Evolutionary conservation across 768 basidiomycete genomes (phyloP).

Genomic region (Lactarius akahatsu): DNA sequence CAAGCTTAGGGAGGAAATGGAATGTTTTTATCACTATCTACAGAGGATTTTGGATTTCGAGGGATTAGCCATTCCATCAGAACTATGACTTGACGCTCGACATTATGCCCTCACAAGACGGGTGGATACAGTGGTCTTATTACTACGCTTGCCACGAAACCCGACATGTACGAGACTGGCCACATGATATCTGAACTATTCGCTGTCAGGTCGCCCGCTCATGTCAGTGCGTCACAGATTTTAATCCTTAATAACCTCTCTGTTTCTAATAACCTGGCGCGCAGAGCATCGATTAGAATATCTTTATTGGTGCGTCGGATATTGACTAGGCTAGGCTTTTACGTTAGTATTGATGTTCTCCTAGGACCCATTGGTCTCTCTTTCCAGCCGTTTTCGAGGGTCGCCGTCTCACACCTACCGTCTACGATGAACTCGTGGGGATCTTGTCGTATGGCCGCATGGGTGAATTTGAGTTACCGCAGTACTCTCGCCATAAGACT

Average conservation of each 20-base stretch:
- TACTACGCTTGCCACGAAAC: neutral
- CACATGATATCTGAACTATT: slow-evolving; percentile 29
- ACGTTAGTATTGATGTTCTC: slow-evolving; percentile 8
- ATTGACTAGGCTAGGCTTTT: neutral
- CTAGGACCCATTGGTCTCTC: neutral
- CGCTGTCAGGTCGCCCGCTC: neutral
- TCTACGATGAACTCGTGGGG: slow-evolving; percentile 38
- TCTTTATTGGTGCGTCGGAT: slow-evolving; percentile 29
- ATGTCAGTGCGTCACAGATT: neutral
- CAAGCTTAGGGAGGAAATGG: slow-evolving; percentile 37
- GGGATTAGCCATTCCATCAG: neutral
- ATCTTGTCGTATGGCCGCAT: slow-evolving; percentile 31
- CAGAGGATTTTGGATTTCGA: slow-evolving; percentile 20
- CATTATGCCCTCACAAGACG: slow-evolving; percentile 33
- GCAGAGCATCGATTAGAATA: slow-evolving; percentile 4
- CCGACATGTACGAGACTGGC: slow-evolving; percentile 38
- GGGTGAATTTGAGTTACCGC: slow-evolving; percentile 32
- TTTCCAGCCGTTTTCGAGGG: slow-evolving; percentile 1
- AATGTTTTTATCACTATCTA: slow-evolving; percentile 28
- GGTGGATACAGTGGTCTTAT: slow-evolving; percentile 41
- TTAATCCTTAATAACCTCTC: neutral
- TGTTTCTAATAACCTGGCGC: neutral
- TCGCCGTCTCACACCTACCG: slow-evolving; percentile 9
- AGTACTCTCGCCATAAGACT: neutral
- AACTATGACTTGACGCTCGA: slow-evolving; percentile 8